A percentile compares a stretch with the other conserved stretches of the same genome.
These are phyloP conservation scores for Ogataea sp. DNA, from an alignment of 805 yeast genomes.

Conservation along the genomic window DNA sequence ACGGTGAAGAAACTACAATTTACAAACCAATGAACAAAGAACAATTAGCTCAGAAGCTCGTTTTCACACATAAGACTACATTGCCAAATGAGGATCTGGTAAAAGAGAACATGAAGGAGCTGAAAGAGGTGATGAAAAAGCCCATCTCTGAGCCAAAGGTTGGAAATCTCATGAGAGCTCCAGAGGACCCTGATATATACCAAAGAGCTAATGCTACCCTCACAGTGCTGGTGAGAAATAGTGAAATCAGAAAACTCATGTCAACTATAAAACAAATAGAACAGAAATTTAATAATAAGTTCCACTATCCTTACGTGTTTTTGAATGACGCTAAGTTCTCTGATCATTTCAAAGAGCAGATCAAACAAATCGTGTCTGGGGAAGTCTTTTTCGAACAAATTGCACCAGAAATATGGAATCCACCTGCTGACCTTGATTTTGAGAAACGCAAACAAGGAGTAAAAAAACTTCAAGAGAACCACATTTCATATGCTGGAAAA, in stretches of 20 bases:
- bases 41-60: conserved; percentile 5
- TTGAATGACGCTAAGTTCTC: conserved; percentile 64
- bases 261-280: conserved; percentile 56
- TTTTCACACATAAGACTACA: conserved; percentile 8
- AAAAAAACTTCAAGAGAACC: conserved; percentile 19
- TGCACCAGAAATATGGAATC: conserved; percentile 38
- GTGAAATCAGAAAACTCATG: conserved; percentile 43
- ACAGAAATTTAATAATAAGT: conserved; percentile 55
- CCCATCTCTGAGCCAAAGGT: conserved; percentile 43
- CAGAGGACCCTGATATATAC: conserved; percentile 12
- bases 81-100: conserved; percentile 24
- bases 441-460: conserved; percentile 28
- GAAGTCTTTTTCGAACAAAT: conserved; percentile 43
- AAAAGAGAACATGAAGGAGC: conserved; percentile 28
- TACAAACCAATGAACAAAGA: background rate
- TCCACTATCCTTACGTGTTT: conserved; percentile 75
- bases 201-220: conserved; percentile 68
- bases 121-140: conserved; percentile 27
- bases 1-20: background rate
- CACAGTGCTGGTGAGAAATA: conserved; percentile 62
- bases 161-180: conserved; percentile 22
- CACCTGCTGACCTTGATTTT: conserved; percentile 35
- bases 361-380: conserved; percentile 34
- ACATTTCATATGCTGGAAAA: conserved; percentile 52
- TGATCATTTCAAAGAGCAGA: conserved; percentile 41